These are phyloP conservation scores for Silene latifolia DNA, from an alignment of 148 eudicot genomes.

Conservation along the genomic window DNA sequence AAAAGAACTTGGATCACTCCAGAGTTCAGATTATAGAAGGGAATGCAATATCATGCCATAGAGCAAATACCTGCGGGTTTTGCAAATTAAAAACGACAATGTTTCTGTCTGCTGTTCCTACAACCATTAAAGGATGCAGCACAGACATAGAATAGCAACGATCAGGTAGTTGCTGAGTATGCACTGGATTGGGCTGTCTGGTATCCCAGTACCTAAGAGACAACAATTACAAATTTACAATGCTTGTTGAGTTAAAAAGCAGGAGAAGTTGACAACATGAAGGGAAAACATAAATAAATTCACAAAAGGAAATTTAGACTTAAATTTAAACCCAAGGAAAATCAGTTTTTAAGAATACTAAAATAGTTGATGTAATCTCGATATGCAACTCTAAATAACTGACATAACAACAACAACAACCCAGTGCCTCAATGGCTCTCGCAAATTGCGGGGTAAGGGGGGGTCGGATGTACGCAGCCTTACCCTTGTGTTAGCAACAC, in stretches of 20 bases:
- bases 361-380: neutral
- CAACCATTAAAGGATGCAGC: slow-evolving; percentile 82
- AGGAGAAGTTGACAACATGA: neutral
- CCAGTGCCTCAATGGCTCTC: too few relatives aligned
- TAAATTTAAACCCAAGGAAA: neutral
- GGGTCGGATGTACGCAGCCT: too few relatives aligned
- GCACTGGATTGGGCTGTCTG: slow-evolving; percentile 77
- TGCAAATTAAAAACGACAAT: slow-evolving; percentile 71
- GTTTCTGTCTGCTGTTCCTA: slow-evolving; percentile 91
- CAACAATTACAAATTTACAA: neutral
- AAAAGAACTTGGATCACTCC: neutral
- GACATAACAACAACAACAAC: too few relatives aligned
- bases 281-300: neutral
- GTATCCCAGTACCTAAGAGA: slow-evolving; percentile 81
- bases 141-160: slow-evolving; percentile 90
- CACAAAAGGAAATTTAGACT: neutral
- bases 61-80: slow-evolving; percentile 63
- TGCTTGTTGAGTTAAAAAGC: neutral
- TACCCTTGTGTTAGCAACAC: too few relatives aligned
- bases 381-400: neutral
- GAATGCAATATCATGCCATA: neutral
- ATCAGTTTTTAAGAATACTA: neutral
- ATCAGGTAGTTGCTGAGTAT: slow-evolving; percentile 81
- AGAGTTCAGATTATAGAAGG: neutral
- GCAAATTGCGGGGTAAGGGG: too few relatives aligned